phyloP scores from a whole-genome alignment of 208 protist species.

The Herpetomonas tarakana region DNA sequence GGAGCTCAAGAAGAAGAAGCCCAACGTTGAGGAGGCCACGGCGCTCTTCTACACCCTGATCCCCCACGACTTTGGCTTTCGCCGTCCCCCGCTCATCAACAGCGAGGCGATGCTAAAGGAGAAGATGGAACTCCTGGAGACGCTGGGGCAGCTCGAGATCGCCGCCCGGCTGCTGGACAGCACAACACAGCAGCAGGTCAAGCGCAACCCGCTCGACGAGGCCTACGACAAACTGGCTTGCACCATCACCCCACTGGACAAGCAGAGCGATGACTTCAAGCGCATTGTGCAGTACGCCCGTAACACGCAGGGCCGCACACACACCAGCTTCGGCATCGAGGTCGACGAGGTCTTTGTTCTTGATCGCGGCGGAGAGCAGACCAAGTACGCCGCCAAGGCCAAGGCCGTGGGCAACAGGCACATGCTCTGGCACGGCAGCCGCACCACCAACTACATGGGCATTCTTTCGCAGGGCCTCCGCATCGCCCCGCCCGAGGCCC shows the following conservation, averaged over 20 bases:
- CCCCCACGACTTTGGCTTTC: slow-evolving; percentile 73
- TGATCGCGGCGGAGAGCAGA: slow-evolving; percentile 53
- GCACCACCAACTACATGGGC: slow-evolving; percentile 89
- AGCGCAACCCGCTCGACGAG: slow-evolving; percentile 53
- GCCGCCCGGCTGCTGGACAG: slow-evolving; percentile 53
- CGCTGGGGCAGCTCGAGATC: slow-evolving; percentile 77
- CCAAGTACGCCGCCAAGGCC: slow-evolving; percentile 28
- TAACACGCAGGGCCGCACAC: slow-evolving; percentile 75
- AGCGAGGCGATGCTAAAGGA: slow-evolving; percentile 41
- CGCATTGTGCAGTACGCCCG: slow-evolving; percentile 59
- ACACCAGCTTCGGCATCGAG: slow-evolving; percentile 46
- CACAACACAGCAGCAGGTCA: slow-evolving; percentile 8
- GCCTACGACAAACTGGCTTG: slow-evolving; percentile 53
- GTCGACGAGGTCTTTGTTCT: slow-evolving; percentile 70
- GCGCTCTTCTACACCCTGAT: slow-evolving; percentile 82
- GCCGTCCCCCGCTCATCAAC: slow-evolving; percentile 53
- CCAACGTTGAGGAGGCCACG: slow-evolving; percentile 36
- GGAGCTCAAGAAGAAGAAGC: slow-evolving; percentile 48
- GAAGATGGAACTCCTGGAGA: slow-evolving; percentile 82
- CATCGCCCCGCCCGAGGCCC: slow-evolving; percentile 92
- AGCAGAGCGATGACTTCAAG: slow-evolving; percentile 27
- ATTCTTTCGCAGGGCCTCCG: slow-evolving; percentile 90
- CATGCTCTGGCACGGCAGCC: slow-evolving; percentile 91
- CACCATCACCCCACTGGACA: slow-evolving; percentile 30
- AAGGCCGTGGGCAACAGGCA: slow-evolving; percentile 40